These are phyloP conservation scores for Dendrobium chrysotoxum DNA, from an alignment of 106 monocot genomes.

Conservation along the genomic window DNA sequence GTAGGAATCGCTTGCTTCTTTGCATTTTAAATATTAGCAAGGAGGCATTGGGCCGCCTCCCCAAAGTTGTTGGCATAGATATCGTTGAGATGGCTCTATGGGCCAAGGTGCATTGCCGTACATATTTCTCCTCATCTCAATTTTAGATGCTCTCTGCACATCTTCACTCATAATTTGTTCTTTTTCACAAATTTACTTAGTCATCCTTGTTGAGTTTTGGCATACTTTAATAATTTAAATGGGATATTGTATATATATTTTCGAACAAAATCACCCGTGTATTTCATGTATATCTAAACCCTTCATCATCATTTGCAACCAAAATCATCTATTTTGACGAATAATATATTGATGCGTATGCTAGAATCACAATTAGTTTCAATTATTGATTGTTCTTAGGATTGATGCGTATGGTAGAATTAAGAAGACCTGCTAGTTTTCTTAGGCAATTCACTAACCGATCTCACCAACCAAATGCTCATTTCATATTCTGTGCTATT, in stretches of 20 bases:
- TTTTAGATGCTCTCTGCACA: background rate
- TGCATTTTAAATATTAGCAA: conserved; percentile 86
- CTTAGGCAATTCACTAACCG: too few relatives aligned
- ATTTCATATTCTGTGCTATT: too few relatives aligned
- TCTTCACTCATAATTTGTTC: background rate
- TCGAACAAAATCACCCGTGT: background rate
- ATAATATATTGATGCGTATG: too few relatives aligned
- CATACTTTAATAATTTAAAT: background rate
- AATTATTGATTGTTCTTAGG: too few relatives aligned
- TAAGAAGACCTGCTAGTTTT: too few relatives aligned
- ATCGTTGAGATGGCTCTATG: conserved; percentile 99
- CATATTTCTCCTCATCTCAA: background rate
- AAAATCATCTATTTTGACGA: too few relatives aligned
- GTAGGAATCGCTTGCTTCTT: conserved; percentile 78
- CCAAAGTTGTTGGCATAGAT: conserved; percentile 92
- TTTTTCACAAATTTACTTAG: background rate
- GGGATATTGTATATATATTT: background rate
- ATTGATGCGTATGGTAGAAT: too few relatives aligned
- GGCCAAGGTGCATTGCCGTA: conserved; percentile 66
- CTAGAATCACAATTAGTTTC: too few relatives aligned
- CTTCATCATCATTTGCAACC: too few relatives aligned
- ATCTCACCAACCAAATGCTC: too few relatives aligned
- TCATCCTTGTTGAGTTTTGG: background rate
- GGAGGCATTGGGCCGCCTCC: conserved; percentile 69
- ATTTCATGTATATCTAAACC: too few relatives aligned